Percentiles rank a stretch among this genome's conserved stretches.
phyloP scores from a whole-genome alignment of 1,139 yeast genomes.

The Yamadazyma atlantica region DNA sequence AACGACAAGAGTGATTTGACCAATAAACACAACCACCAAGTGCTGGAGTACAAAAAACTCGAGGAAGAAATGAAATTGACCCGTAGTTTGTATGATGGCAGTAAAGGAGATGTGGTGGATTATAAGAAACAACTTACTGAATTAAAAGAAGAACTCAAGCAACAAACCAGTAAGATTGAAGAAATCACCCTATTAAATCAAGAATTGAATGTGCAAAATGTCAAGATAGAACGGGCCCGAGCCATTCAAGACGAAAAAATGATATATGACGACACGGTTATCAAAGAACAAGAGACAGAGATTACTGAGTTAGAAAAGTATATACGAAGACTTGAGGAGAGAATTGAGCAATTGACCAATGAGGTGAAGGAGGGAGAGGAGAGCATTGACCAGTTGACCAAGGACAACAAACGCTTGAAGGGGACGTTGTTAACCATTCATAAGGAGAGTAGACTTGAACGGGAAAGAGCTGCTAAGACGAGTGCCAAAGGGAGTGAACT shows the following conservation, averaged over 20 bases:
- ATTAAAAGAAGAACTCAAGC: not conserved
- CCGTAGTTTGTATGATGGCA: slow-evolving; percentile 4
- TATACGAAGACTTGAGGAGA: not conserved
- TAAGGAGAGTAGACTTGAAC: too few relatives aligned
- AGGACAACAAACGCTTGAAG: too few relatives aligned
- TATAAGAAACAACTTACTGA: slow-evolving; percentile 3
- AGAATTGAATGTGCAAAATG: not conserved
- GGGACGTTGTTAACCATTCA: too few relatives aligned
- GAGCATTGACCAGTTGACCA: too few relatives aligned
- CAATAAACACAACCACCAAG: not conserved
- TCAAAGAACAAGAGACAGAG: slow-evolving; percentile 1
- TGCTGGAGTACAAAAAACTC: slow-evolving; percentile 6
- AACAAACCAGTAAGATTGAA: not conserved
- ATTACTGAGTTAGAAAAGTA: not conserved
- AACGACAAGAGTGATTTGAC: slow-evolving; percentile 1
- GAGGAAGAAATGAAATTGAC: slow-evolving; percentile 7
- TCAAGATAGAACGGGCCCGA: slow-evolving; percentile 6
- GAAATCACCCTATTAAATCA: not conserved
- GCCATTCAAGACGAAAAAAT: slow-evolving; percentile 10
- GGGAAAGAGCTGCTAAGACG: too few relatives aligned
- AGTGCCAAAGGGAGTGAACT: too few relatives aligned
- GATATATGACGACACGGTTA: slow-evolving; percentile 5
- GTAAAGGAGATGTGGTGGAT: slow-evolving; percentile 3
- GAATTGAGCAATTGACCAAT: not conserved
- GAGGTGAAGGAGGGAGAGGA: not conserved